Percentiles rank a stretch among this genome's conserved stretches.
These are phyloP conservation scores for Cudoniella acicularis DNA, from an alignment of 495 filamentous ascomycete genomes.

Conservation along the genomic window DNA sequence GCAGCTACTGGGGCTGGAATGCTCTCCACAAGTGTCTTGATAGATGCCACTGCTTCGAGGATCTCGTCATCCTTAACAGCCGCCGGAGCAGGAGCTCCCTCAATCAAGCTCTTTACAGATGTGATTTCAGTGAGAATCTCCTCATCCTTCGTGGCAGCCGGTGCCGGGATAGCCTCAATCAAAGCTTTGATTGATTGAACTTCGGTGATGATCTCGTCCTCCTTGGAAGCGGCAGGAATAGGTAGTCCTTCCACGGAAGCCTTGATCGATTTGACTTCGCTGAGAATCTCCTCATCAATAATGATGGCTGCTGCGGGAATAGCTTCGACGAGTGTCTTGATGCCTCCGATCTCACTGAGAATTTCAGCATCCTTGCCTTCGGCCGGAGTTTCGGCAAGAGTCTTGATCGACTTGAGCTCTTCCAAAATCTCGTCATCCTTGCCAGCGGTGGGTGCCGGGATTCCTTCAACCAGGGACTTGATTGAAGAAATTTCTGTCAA, in stretches of 20 bases:
- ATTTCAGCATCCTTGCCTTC: slow-evolving; percentile 14
- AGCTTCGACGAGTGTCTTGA: not conserved
- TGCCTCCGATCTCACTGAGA: not conserved
- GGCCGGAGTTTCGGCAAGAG: not conserved
- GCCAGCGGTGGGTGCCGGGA: not conserved
- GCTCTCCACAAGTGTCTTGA: not conserved
- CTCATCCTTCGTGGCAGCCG: not conserved
- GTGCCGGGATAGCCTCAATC: slow-evolving; percentile 6
- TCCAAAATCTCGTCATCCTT: not conserved
- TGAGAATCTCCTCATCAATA: slow-evolving; percentile 3
- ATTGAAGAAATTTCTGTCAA: not conserved
- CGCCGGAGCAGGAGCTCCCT: not conserved
- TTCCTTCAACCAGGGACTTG: not conserved
- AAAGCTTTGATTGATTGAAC: not conserved
- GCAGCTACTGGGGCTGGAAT: no score
- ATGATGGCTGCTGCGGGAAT: not conserved
- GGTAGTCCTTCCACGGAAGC: not conserved
- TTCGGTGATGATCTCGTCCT: not conserved
- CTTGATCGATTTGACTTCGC: not conserved
- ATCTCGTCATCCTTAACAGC: slow-evolving; percentile 5
- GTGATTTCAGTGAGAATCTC: not conserved
- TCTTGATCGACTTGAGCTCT: not conserved
- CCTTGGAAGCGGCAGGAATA: not conserved
- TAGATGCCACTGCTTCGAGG: not conserved
- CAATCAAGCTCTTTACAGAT: not conserved